Evolutionary conservation across 495 filamentous ascomycete genomes (phyloP), one percentile per base, ranked within the genome.

Genomic region (Penicillium tannophilum): DNA sequence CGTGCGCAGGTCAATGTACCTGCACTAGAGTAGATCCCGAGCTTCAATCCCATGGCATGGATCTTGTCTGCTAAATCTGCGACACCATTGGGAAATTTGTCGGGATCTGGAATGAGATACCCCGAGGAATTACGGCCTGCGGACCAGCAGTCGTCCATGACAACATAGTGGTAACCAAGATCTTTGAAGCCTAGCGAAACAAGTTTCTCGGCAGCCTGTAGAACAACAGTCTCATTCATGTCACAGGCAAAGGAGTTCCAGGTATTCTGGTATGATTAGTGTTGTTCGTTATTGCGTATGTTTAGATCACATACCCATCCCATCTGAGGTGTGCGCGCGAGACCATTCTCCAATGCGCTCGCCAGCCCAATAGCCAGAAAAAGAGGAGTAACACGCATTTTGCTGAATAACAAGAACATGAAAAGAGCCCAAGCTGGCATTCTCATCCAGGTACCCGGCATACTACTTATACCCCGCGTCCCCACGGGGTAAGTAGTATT

Each of bases 241-340:
- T 74, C 59, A 58, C 83, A 85, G 14, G 69, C 77, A 53, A 82
- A 82, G 7, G 79, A 75, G 64, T 86, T 86, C 82, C 83, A 85
- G 41, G 82, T 75, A 47, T 79, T 66, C 74, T 68, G 20, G 5
- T 7, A 10, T 17, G 48, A 17, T 56, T 39, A 56, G 52, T 5
- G 36, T 41, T 26, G 9, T n/a, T 16, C 9, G 3, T 10, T 5
- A 8, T n/a, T n/a, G 4, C 46, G 8, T 9, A 49, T 8, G 8
- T 8, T 17, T n/a, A 49, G 6, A n/a, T 16, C 52, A 48, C 52
- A 41, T 66, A 63, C 62, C 76, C 69, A 70, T 62, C 77, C 77
- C 69, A 80, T 67, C 50, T 76, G 75, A 20, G 78, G 77, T 6
- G 69, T 72, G 6, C 67, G 46, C 24, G 73, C 74, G 17, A 80